Base-by-base conservation (phyloP, 495 filamentous ascomycete genomes). In the Staphylotrichum tortipilum region DNA sequence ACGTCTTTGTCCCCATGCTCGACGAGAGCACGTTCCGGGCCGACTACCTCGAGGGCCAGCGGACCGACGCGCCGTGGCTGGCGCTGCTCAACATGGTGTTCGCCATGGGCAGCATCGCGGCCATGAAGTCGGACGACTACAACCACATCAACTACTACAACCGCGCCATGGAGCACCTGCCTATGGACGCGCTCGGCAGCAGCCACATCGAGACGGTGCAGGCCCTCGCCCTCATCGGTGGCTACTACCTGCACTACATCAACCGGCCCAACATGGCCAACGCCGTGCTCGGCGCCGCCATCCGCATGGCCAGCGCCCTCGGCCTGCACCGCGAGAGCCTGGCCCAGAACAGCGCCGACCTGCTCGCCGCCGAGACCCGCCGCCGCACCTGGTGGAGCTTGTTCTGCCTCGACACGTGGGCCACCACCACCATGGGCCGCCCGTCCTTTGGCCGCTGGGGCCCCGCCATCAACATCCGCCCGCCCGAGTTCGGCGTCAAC, bases 321-420 rank as follows among this genome's bases (percentile, higher is more conserved):
- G 86, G 86, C 3, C 69, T 91, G 3, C 86, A 91, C 62, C 77
- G 85, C 46, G 85, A 90, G 65, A 81, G 80, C 53, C 60, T 73
- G 4, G 73, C 79, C 17, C 73, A 78, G 33, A 61, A 60, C 33
- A 71, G 72, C 52, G 75, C 68, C 45, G 78, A 78, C 56, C 62
- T 76, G 44, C 68, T 69, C 7, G 74, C 79, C 7, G 71, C 74
- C 29, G 84, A 88, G 54, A 79, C 83, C 15, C 76, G 83, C 51
- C 67, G 86, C 40, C 72, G 84, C 34, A 83, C 85, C 23, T 90
- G 86, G 86, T 90, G 86, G 86, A 83, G 78, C 33, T 65, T 89
- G 44, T 85, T 85, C 68, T 86, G 82, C 66, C 73, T 90, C 50
- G 86, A 90, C 66, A 84, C 85, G 1, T 90, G 85, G 83, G 85